Percentiles rank a stretch among this genome's conserved stretches.
Conservation (phyloP, 352 stramenopile species). For the Thalassiosira sp. region DNA sequence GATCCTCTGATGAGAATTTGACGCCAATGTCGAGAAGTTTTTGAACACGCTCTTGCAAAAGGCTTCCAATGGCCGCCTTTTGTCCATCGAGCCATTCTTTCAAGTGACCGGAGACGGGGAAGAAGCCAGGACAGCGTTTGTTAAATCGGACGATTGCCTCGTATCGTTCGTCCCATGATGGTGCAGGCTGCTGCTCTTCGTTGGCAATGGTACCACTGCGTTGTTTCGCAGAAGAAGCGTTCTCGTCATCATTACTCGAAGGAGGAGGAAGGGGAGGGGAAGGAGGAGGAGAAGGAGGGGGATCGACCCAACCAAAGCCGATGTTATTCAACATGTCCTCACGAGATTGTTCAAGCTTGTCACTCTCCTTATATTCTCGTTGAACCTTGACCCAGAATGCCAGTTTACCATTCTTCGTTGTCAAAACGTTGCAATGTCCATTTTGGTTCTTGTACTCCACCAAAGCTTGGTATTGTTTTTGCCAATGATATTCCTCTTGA, state of each 20-base stretch:
- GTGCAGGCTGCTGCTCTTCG: not conserved
- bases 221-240: not conserved
- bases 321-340: not conserved
- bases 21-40: slow-evolving; percentile 4
- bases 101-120: slow-evolving; percentile 2
- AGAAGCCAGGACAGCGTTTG: not conserved
- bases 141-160: slow-evolving; percentile 11
- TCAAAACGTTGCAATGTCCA: not conserved
- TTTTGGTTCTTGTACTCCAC: not conserved
- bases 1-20: not conserved
- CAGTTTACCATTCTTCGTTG: not conserved
- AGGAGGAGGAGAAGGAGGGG: too few relatives aligned
- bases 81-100: slow-evolving; percentile 5
- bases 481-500: not conserved
- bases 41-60: not conserved
- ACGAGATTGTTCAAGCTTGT: not conserved
- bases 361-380: not conserved
- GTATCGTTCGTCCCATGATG: slow-evolving; percentile 1
- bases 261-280: too few relatives aligned
- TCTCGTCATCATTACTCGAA: not conserved
- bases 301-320: not conserved
- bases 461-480: not conserved
- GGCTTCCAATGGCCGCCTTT: not conserved
- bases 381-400: not conserved
- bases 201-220: not conserved